Evolutionary conservation across 2,329 filamentous ascomycete genomes (phyloP), one percentile per base, ranked within the genome.

Genomic region (Colletotrichum agaves): DNA sequence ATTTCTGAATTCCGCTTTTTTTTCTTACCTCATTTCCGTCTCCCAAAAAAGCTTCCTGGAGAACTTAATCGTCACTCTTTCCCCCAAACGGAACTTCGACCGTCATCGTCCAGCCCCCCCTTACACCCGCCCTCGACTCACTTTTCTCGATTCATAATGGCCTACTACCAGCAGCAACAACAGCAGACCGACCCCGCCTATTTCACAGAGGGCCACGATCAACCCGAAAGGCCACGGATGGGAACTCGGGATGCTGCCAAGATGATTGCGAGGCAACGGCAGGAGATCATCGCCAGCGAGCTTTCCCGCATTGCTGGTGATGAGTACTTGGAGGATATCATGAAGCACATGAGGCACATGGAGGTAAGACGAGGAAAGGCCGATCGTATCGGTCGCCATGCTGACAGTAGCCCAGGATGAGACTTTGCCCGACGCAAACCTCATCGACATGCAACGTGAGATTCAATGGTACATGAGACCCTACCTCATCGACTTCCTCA

Each of bases 401-500:
- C 66, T 69, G 35, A 69, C 66, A 33, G 23, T 1, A 19, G 0
- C 5, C 55, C 59, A 88, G 87, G 88, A 91, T 75, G 92, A 97
- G 81, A 98, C 96, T 31, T 85, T 98, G 72, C 93, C 96, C 61
- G 96, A 99, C 80, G 95, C 97, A 78, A 95, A 95, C 79, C 94
- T 97, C 39, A 99, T 99, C 79, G 96, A 99, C 79, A 98, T 98
- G 81, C 96, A 99, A 82, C 94, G 94, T 72, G 96, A 99, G 86
- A 98, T 99, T 71, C 94, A 98, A 78, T 99, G 96, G 96, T 98
- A 97, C 82, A 99, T 99, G 96, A 87, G 96, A 75, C 96, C 96
- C 0, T 98, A 98, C 80, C 90, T 99, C 39, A 92, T 99, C 77
- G 96, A 99, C 83, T 99, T 99, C 82, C 88, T 99, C 73, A 92